Conservation (phyloP, 768 basidiomycete species). For the Lactarius deliciosus region DNA sequence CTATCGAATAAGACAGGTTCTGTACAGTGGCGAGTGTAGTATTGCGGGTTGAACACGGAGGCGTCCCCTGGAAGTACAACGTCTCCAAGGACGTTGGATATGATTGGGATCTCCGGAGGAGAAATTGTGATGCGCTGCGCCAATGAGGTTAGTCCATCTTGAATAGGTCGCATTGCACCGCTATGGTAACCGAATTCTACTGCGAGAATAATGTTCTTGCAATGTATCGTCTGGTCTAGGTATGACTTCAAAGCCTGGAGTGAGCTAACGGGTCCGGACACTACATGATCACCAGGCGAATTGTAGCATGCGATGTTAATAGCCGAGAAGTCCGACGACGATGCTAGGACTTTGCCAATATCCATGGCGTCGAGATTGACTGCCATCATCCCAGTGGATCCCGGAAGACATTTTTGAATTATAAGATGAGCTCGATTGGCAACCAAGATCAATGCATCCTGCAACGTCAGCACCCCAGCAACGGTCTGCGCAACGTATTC, state of each 20-base stretch:
- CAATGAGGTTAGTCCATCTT: slow-evolving; percentile 47
- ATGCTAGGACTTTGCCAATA: slow-evolving; percentile 39
- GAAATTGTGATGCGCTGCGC: slow-evolving; percentile 41
- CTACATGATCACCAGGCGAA: slow-evolving; percentile 52
- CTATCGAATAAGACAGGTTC: slow-evolving; percentile 57
- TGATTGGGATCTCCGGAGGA: slow-evolving; percentile 55
- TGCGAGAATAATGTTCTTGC: slow-evolving; percentile 46
- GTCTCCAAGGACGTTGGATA: slow-evolving; percentile 60
- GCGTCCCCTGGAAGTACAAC: slow-evolving; percentile 54
- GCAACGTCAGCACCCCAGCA: slow-evolving; percentile 56
- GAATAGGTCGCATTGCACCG: slow-evolving; percentile 56
- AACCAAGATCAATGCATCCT: slow-evolving; percentile 57
- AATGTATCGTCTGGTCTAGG: slow-evolving; percentile 40
- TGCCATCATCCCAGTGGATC: slow-evolving; percentile 61
- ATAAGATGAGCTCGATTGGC: slow-evolving; percentile 60
- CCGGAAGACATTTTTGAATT: slow-evolving; percentile 44
- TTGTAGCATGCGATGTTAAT: slow-evolving; percentile 63
- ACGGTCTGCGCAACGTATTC: slow-evolving; percentile 71
- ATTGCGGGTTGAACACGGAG: slow-evolving; percentile 47
- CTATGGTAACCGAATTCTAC: slow-evolving; percentile 70
- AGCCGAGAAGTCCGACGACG: slow-evolving; percentile 38
- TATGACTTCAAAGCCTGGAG: slow-evolving; percentile 44
- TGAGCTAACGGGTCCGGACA: slow-evolving; percentile 53
- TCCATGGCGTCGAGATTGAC: slow-evolving; percentile 42
- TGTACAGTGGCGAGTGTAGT: slow-evolving; percentile 58